Evolutionary conservation across 2,329 filamentous ascomycete genomes (phyloP).

Genomic region (Phaeoacremonium minimum): DNA sequence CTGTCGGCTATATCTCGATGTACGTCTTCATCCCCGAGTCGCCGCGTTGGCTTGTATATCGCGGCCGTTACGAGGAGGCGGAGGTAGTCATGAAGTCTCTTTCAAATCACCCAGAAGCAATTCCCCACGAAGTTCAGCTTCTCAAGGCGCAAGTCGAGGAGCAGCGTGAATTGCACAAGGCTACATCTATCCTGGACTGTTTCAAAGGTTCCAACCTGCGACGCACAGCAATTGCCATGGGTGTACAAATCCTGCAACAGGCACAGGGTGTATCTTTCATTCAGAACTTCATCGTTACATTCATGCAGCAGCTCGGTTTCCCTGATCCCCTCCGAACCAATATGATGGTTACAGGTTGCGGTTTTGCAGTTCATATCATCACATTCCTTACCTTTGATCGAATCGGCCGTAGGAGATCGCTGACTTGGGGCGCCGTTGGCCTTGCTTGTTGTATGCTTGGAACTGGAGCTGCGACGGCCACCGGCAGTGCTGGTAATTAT

Average conservation of each 20-base stretch:
- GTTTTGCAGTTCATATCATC: neutral
- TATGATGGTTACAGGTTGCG: neutral
- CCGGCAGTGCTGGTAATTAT: neutral
- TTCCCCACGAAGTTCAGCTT: neutral
- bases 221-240: slow-evolving; percentile 2
- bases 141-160: neutral
- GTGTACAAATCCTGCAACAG: slow-evolving; percentile 4
- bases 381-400: neutral
- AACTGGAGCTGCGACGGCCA: neutral
- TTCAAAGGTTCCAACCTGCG: slow-evolving; percentile 5
- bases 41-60: slow-evolving; percentile 6
- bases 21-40: slow-evolving; percentile 5
- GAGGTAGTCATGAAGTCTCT: slow-evolving; percentile 2
- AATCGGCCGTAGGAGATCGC: neutral
- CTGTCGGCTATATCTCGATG: slow-evolving; percentile 2
- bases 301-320: slow-evolving; percentile 3
- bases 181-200: slow-evolving; percentile 1
- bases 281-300: slow-evolving; percentile 1
- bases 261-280: slow-evolving; percentile 4
- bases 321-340: neutral
- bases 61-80: slow-evolving; percentile 4
- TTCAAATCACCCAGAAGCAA: neutral
- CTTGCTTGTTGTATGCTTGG: neutral
- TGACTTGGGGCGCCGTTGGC: neutral
- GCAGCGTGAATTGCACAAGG: neutral